phyloP scores from a whole-genome alignment of 78 protist species.

The Emiliania huxleyi region DNA sequence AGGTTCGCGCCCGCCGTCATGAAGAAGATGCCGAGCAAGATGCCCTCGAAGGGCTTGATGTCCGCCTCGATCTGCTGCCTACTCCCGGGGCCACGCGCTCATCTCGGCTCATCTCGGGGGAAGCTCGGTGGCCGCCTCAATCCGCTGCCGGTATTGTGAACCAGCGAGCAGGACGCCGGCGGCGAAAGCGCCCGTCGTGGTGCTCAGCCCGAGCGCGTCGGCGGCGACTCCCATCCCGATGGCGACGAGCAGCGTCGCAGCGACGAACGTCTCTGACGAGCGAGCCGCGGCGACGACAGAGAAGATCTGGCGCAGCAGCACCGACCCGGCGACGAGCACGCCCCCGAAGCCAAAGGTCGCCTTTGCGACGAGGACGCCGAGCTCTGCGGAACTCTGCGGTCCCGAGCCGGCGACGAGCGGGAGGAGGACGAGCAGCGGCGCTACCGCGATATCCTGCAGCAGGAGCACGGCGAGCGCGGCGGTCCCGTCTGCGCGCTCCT shows the following conservation, averaged over 20 bases:
- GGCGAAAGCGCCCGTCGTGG: conserved; percentile 15
- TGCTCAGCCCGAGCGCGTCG: neutral
- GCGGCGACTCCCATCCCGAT: neutral
- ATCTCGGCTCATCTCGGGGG: too few species aligned
- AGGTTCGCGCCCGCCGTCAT: neutral
- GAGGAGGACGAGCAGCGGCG: neutral
- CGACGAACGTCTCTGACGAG: neutral
- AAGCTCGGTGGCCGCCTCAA: neutral
- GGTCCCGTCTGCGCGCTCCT: neutral
- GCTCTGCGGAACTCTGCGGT: neutral
- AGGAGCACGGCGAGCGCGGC: neutral
- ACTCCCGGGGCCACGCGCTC: too few species aligned
- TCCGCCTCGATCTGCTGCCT: neutral
- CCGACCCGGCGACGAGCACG: neutral
- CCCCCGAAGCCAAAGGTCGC: neutral
- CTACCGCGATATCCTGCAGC: conserved; percentile 14
- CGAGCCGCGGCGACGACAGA: neutral
- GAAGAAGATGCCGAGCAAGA: neutral
- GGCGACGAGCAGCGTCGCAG: neutral
- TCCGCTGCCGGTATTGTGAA: neutral
- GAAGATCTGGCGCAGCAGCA: neutral
- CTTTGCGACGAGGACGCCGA: neutral
- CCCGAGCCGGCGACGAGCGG: neutral
- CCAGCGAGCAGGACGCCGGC: neutral
- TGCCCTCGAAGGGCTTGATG: neutral